Evolutionary conservation across 2,329 filamentous ascomycete genomes (phyloP).

Genomic region (Beauveria sp.): DNA sequence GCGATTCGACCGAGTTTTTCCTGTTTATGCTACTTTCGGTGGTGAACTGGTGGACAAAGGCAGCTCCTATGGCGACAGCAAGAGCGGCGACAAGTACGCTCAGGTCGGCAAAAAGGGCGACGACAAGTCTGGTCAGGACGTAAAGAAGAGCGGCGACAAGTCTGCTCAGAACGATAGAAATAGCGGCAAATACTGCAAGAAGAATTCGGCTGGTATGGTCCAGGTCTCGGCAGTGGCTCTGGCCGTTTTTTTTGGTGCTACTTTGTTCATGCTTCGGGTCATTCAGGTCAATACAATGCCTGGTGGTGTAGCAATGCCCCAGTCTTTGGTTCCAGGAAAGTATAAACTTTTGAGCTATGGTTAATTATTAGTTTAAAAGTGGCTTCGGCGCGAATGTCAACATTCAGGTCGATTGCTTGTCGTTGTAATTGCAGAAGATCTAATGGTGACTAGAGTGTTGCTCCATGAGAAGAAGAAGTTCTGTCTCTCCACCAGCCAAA

Average conservation of each 20-base stretch:
- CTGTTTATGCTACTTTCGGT: conserved; percentile 20
- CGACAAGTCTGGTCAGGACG: neutral
- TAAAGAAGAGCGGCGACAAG: neutral
- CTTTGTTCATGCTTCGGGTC: conserved; percentile 16
- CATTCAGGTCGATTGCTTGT: neutral
- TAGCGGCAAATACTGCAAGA: conserved; percentile 10
- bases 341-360: too few species aligned
- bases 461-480: too few species aligned
- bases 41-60: conserved; percentile 21
- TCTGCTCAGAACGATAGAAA: conserved; percentile 1
- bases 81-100: conserved; percentile 2
- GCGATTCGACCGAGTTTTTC: conserved; percentile 26
- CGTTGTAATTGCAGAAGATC: neutral
- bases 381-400: neutral
- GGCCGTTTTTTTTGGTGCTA: conserved; percentile 15
- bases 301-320: neutral
- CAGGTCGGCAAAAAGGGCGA: neutral
- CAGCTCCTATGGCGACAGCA: conserved; percentile 12
- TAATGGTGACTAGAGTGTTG: neutral
- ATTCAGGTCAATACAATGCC: conserved; percentile 1
- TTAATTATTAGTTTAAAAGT: neutral
- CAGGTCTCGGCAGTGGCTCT: conserved; percentile 16
- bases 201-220: conserved; percentile 15
- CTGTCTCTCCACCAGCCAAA: neutral
- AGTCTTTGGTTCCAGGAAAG: too few species aligned